Conservation (phyloP, 1,284 basidiomycete species). For the Malassezia pachydermatis region DNA sequence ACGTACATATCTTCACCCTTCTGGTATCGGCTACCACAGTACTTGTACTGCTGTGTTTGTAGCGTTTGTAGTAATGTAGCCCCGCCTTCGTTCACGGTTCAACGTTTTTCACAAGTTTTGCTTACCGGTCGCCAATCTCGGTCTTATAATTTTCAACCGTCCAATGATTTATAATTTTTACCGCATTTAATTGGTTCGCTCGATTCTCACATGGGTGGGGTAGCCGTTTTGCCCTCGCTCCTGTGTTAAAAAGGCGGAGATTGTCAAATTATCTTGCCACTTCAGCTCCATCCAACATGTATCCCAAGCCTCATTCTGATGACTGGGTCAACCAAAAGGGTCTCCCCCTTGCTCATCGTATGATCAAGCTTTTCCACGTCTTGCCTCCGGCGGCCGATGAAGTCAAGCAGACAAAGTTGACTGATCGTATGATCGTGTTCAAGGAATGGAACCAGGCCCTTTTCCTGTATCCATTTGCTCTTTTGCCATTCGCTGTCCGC, state of each 20-base stretch:
- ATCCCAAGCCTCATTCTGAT: slow-evolving; percentile 3
- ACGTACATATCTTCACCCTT: neutral
- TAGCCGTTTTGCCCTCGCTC: too few relatives aligned
- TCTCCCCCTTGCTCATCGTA: neutral
- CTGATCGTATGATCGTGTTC: slow-evolving; percentile 3
- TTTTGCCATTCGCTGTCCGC: slow-evolving; percentile 1
- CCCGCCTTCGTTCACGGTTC: too few relatives aligned
- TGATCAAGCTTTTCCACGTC: neutral
- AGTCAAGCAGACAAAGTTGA: neutral
- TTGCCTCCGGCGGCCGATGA: slow-evolving; percentile 3
- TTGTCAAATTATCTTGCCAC: neutral
- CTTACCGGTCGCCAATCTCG: neutral
- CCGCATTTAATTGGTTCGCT: too few relatives aligned
- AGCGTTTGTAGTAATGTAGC: too few relatives aligned
- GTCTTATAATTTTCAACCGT: too few relatives aligned
- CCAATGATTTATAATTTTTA: too few relatives aligned
- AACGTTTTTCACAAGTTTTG: neutral
- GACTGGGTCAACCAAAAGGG: slow-evolving; percentile 1
- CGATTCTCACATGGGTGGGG: too few relatives aligned
- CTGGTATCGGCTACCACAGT: too few relatives aligned
- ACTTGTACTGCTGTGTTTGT: too few relatives aligned
- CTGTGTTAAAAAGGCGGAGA: too few relatives aligned
- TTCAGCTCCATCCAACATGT: neutral
- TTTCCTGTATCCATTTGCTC: neutral
- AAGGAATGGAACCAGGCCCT: slow-evolving; percentile 1